phyloP scores from a whole-genome alignment of 129 eudicot genomes.

The Lonicera japonica region DNA sequence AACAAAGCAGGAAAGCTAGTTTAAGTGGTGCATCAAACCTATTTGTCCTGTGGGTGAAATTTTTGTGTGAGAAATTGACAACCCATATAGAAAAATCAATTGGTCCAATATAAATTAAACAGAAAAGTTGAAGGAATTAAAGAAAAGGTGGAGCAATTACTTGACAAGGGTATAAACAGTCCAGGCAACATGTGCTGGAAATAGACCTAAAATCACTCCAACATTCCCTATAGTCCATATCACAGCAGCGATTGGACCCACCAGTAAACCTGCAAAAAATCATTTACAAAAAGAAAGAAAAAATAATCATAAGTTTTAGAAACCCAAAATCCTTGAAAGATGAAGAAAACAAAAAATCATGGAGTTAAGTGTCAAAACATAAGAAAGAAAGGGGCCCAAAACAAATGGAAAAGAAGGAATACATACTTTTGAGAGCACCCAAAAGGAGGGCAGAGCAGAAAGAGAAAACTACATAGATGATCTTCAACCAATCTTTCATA shows the following conservation, averaged over 20 bases:
- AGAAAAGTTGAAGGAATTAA: not conserved
- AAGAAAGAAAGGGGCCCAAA: conserved; percentile 10
- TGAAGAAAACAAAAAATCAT: too few relatives aligned
- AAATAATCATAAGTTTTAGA: not conserved
- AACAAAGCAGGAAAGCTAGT: conserved; percentile 69
- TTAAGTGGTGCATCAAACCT: conserved; percentile 81
- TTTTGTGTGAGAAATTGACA: not conserved
- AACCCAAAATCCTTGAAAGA: not conserved
- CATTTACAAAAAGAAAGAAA: not conserved
- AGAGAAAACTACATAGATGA: conserved; percentile 67
- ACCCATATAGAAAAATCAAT: not conserved
- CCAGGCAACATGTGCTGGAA: conserved; percentile 92
- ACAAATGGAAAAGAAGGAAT: conserved; percentile 9
- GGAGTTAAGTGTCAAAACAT: too few relatives aligned
- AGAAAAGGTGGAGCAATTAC: conserved; percentile 40
- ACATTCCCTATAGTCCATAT: conserved; percentile 68
- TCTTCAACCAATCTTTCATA: conserved; percentile 57
- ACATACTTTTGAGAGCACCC: conserved; percentile 81
- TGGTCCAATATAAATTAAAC: not conserved
- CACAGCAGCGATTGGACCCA: conserved; percentile 92
- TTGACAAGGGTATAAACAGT: conserved; percentile 77
- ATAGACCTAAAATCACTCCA: conserved; percentile 69
- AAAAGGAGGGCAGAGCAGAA: conserved; percentile 72
- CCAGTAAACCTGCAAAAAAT: conserved; percentile 56
- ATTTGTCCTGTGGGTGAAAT: conserved; percentile 41